phyloP scores from a whole-genome alignment of 2,329 filamentous ascomycete genomes.

The Emmonsiellopsis sp. region DNA sequence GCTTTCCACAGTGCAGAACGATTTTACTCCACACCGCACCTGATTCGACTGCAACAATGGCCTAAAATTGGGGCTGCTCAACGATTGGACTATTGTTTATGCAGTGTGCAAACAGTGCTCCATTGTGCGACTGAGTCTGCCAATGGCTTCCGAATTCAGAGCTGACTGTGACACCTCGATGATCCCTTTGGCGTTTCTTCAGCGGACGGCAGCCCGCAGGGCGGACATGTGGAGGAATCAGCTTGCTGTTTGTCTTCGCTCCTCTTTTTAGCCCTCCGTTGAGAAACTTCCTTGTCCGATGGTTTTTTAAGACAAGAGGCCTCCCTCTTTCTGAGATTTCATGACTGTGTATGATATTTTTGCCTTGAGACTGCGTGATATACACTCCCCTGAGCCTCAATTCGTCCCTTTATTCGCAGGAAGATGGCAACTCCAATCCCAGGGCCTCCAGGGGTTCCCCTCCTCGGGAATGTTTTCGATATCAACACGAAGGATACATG shows the following conservation, averaged over 20 bases:
- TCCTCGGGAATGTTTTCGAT: constrained; percentile 46
- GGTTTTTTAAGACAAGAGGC: background rate
- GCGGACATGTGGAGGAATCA: background rate
- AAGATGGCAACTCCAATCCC: constrained; percentile 42
- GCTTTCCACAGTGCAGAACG: background rate
- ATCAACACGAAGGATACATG: constrained; percentile 43
- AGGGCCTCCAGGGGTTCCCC: constrained; percentile 40
- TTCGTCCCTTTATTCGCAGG: background rate
- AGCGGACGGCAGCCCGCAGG: background rate
- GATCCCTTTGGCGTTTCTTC: background rate
- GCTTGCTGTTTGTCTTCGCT: background rate
- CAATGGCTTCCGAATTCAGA: background rate
- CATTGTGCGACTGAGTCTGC: background rate
- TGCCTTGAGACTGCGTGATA: background rate
- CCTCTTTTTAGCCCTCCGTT: background rate
- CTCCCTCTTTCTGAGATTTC: no score
- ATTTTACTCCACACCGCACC: background rate
- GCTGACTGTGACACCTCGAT: background rate
- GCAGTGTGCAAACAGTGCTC: background rate
- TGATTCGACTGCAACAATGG: background rate
- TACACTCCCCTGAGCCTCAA: background rate
- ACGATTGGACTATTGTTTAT: background rate
- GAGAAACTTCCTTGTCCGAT: background rate
- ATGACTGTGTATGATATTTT: no score
- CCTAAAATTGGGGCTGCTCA: background rate